Evolutionary conservation across 192 early-diverging fungal genomes (phyloP).

Genomic region (Chytriomyces hyalinus): DNA sequence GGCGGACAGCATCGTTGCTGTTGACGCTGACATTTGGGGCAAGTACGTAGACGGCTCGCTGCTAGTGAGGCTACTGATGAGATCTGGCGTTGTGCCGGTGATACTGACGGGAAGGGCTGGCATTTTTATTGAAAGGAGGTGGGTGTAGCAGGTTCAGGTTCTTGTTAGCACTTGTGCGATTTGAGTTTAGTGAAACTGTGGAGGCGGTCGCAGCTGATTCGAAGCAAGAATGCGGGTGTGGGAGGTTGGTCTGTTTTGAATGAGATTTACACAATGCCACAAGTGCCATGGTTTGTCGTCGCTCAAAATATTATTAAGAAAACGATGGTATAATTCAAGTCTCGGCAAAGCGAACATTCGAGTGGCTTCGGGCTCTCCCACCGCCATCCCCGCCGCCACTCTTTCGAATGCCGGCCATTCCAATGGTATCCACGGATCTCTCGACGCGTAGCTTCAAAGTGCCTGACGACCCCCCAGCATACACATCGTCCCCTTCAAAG

Average conservation of each 20-base stretch:
- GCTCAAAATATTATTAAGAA: too few relatives aligned
- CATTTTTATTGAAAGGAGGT: neutral
- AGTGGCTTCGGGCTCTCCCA: neutral
- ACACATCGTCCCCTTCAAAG: neutral
- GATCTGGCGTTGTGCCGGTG: neutral
- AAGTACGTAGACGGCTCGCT: neutral
- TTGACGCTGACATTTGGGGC: neutral
- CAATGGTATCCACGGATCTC: neutral
- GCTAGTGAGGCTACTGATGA: neutral
- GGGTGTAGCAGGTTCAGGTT: neutral
- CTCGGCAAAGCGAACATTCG: neutral
- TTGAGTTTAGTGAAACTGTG: neutral
- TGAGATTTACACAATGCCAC: neutral
- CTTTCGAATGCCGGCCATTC: neutral
- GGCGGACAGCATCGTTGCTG: neutral
- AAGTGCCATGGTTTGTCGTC: too few relatives aligned
- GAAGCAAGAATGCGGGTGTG: neutral
- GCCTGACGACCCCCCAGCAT: neutral
- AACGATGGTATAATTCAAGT: too few relatives aligned
- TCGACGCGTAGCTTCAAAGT: neutral
- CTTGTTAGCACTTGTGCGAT: neutral
- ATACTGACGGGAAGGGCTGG: neutral
- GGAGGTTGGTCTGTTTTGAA: neutral
- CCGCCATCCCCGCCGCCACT: neutral
- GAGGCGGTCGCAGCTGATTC: neutral